Evolutionary conservation across 139 green algal species (phyloP), one percentile per base, ranked within the genome.

Genomic region (Pycnococcus provasolii): DNA sequence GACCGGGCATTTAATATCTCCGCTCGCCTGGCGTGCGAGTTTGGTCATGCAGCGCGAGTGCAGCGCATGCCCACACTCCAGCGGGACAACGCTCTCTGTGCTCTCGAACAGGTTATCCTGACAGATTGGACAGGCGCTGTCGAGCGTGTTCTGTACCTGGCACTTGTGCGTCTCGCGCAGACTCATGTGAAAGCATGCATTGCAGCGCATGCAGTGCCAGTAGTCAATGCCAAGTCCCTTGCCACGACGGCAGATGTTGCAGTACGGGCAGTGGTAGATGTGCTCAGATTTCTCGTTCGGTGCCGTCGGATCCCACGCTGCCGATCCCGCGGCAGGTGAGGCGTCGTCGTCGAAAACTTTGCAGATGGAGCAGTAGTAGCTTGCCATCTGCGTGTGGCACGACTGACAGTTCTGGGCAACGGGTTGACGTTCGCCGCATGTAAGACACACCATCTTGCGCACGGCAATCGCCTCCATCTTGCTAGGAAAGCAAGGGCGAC

Each of bases 191-290:
- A 98, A 96, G 87, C 93, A 99, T 9, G 86, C 74, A 75, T 97
- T 97, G 86, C 91, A 97, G 57, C 84, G 80, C 91, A 97, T 97
- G 87, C 91, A 97, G 82, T 97, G 91, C 80, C 92, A 95, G 68
- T 89, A 91, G 75, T 97, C 91, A 1, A 95, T 79, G 42, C 90
- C 90, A 53, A 96, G 82, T 0, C 87, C 87, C 58, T 80, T 68
- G 1, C 53, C 53, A 45, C 57, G 53, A n/a, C 82, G 80, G 79
- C 90, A 97, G 60, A 97, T 84, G 77, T 98, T 98, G 87, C 92
- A 98, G 81, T 96, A 97, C 50, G 89, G 92, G 82, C 92, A 98
- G 84, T 98, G 92, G 82, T 98, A 98, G 75, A 97, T 95, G 81
- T 87, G 67, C 15, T 67, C 73, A 58, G 9, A 13, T 45, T 47